Evolutionary conservation across 768 basidiomycete species (phyloP), one percentile per base, ranked within the genome.

Genomic region (Collybia mongolica): DNA sequence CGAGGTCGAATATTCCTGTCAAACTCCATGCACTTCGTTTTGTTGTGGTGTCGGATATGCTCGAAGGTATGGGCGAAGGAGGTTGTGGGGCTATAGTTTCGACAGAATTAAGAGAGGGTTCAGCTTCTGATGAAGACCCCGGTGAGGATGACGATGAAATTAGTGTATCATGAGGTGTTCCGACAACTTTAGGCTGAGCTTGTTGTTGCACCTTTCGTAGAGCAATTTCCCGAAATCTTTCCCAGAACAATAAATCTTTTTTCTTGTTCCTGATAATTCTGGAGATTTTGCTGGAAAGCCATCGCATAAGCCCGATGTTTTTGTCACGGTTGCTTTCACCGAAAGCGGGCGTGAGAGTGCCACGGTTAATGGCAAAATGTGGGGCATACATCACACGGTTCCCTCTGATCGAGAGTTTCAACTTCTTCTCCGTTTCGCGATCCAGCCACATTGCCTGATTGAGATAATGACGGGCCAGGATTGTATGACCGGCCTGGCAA

Each of bases 391-490:
- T 66, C 2, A 72, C 56, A 14, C 69, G 69, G 18, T 59, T 46
- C 19, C 54, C 54, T 29, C 15, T 40, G 1, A 74, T 61, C 23
- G 64, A 60, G 39, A 57, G 59, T 60, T 68, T 75, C 22, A 75
- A 57, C 1, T 36, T 38, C 49, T 51, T 59, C 49, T 65, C 64
- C 14, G 60, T 66, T 59, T 59, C 51, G 49, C 72, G 66, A 51
- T 86, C 83, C 35, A 75, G 58, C 7, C 57, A 51, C 44, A 77
- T 72, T 2, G 83, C 82, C 58, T 84, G 71, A 22, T 77, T 58
- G 46, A 84, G 62, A 64, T 89, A 88, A 65, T 91, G 86, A 37
- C 86, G 81, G 14, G 82, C 79, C 53, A 90, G 68, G 14, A 74
- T 67, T 4, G 71, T 61, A 58, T 88, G 72, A 14, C 74, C 67